phyloP scores from a whole-genome alignment of 1,139 yeast species.

The Geotrichum candidum region DNA sequence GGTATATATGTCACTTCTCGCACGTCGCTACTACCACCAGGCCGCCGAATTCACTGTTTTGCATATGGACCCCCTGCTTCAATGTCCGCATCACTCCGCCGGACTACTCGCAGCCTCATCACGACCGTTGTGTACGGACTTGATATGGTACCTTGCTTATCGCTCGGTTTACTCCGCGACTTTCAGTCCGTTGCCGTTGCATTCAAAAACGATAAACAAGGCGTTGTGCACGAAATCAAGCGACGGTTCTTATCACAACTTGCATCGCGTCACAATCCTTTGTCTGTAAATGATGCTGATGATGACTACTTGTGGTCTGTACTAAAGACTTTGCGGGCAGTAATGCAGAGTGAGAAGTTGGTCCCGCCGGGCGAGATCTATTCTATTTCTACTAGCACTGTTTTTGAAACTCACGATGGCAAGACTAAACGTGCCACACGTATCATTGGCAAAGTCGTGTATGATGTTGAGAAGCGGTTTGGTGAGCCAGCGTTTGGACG shows the following conservation, averaged over 20 bases:
- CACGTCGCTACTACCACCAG: constrained; percentile 23
- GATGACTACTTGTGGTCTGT: constrained; percentile 32
- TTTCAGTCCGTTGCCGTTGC: constrained; percentile 32
- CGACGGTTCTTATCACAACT: constrained; percentile 30
- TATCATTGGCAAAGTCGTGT: constrained; percentile 29
- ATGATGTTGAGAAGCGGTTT: constrained; percentile 33
- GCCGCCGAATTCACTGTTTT: constrained; percentile 32
- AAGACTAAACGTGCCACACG: constrained; percentile 30
- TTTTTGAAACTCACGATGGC: constrained; percentile 31
- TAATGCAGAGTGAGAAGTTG: constrained; percentile 33
- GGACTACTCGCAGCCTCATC: constrained; percentile 28
- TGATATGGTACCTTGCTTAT: constrained; percentile 35
- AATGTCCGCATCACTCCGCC: constrained; percentile 28
- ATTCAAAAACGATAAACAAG: constrained; percentile 29
- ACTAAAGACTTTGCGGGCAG: constrained; percentile 28
- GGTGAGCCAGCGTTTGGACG: constrained; percentile 35
- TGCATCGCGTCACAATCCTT: constrained; percentile 27
- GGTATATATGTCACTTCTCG: constrained; percentile 14
- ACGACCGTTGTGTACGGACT: constrained; percentile 34
- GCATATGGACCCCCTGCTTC: constrained; percentile 37
- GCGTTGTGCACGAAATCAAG: constrained; percentile 28
- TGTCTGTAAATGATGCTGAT: constrained; percentile 25
- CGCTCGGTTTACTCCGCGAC: constrained; percentile 34
- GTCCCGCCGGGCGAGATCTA: constrained; percentile 36
- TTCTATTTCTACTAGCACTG: constrained; percentile 30